phyloP scores from a whole-genome alignment of 2,329 filamentous ascomycete species.

The Colletotrichum paranaense region DNA sequence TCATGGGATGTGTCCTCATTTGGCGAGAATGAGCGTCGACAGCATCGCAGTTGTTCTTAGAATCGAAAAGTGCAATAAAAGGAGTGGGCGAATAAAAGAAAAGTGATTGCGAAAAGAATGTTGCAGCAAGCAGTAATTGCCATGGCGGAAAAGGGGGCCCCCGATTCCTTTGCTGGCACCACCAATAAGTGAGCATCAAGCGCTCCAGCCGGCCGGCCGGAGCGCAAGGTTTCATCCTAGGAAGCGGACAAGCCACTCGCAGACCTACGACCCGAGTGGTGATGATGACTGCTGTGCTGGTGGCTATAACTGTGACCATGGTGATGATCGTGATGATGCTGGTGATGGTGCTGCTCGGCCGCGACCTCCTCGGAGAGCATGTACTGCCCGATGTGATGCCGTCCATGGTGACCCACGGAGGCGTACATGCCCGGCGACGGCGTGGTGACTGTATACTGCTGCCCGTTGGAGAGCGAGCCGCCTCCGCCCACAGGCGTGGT shows the following conservation, averaged over 20 bases:
- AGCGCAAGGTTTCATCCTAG: neutral
- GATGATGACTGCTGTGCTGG: neutral
- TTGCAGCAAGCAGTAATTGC: neutral
- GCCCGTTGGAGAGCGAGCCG: slow-evolving; percentile 26
- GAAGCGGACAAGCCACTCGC: neutral
- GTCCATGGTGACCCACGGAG: neutral
- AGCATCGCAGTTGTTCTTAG: neutral
- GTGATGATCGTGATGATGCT: slow-evolving; percentile 11
- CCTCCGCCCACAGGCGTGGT: neutral
- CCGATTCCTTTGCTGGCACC: neutral
- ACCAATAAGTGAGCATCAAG: neutral
- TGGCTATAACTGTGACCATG: neutral
- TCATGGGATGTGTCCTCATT: neutral
- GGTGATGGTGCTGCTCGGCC: slow-evolving; percentile 4
- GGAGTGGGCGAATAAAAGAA: neutral
- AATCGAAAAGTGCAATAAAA: neutral
- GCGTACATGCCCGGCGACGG: slow-evolving; percentile 27
- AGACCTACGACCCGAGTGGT: neutral
- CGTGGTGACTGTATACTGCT: slow-evolving; percentile 31
- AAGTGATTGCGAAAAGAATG: too few species aligned
- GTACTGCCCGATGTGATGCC: neutral
- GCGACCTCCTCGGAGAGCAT: too few species aligned
- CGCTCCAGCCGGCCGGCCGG: neutral
- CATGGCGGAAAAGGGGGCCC: neutral
- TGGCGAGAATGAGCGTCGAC: neutral